Evolutionary conservation across 164 flowering plant species (phyloP).

Genomic region (Dillenia turbinata): DNA sequence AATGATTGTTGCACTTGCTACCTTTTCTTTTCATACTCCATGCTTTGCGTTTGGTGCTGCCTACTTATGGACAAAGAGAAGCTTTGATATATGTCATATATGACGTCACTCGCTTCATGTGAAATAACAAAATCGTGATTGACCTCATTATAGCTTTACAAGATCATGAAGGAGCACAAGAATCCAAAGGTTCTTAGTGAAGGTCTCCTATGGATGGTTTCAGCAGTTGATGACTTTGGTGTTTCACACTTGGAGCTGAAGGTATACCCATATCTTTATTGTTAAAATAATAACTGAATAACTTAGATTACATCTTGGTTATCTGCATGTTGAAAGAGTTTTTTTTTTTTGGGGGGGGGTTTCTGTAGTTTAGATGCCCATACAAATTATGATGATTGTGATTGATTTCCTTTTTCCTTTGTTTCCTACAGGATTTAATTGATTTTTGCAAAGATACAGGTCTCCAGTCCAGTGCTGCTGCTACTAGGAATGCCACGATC

Average conservation of each 20-base stretch:
- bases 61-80: too few relatives aligned
- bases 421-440: slow-evolving; percentile 68
- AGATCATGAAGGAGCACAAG: slow-evolving; percentile 98
- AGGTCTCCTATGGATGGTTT: slow-evolving; percentile 93
- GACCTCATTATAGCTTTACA: slow-evolving; percentile 56
- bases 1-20: background rate
- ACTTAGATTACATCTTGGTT: too few relatives aligned
- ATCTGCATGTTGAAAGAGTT: background rate
- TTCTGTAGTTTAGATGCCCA: background rate
- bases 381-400: background rate
- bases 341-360: background rate
- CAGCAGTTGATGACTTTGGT: slow-evolving; percentile 95
- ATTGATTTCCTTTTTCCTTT: slow-evolving; percentile 4
- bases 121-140: background rate
- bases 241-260: slow-evolving; percentile 78
- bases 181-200: slow-evolving; percentile 99
- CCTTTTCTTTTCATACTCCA: slow-evolving; percentile 3
- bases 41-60: background rate
- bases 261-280: slow-evolving; percentile 33
- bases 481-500: slow-evolving; percentile 89
- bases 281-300: too few relatives aligned
- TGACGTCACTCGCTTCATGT: background rate
- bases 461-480: slow-evolving; percentile 94
- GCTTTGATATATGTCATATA: background rate
- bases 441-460: slow-evolving; percentile 97